These are phyloP conservation scores for Phycomyces nitens DNA, from an alignment of 192 early-diverging fungal species.

Conservation along the genomic window DNA sequence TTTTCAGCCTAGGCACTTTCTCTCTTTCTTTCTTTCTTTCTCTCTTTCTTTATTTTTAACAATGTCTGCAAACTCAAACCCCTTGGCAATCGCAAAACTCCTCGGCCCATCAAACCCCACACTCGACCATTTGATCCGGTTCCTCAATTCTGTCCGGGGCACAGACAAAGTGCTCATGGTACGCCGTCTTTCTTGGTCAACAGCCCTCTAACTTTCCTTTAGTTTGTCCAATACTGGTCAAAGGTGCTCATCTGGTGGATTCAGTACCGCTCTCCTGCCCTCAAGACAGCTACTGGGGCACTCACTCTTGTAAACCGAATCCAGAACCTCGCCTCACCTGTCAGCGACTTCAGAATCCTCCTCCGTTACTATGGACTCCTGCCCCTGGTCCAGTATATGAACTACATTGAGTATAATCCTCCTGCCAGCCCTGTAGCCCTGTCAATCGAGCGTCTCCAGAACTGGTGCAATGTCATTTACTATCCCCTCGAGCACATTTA, in stretches of 20 bases:
- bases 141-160: constrained; percentile 56
- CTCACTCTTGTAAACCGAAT: constrained; percentile 67
- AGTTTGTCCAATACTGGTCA: constrained; percentile 90
- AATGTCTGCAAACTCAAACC: constrained; percentile 8
- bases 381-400: constrained; percentile 85
- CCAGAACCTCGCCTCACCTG: constrained; percentile 76
- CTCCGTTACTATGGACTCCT: constrained; percentile 82
- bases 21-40: constrained; percentile 15
- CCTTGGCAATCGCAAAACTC: constrained; percentile 51
- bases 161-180: constrained; percentile 72
- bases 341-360: constrained; percentile 89
- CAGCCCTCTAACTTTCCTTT: constrained; percentile 10
- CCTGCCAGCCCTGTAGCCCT: constrained; percentile 60
- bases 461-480: constrained; percentile 80
- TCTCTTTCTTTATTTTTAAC: too few species aligned
- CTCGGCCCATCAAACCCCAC: constrained; percentile 56
- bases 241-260: constrained; percentile 85
- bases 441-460: constrained; percentile 81
- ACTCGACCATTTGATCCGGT: constrained; percentile 63
- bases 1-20: too few species aligned
- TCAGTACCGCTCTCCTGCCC: constrained; percentile 40
- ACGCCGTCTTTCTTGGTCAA: neutral
- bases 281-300: constrained; percentile 8
- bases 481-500: constrained; percentile 97
- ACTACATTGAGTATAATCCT: constrained; percentile 71